Base-by-base conservation (phyloP, 768 basidiomycete species). In the Astraeus odoratus region DNA sequence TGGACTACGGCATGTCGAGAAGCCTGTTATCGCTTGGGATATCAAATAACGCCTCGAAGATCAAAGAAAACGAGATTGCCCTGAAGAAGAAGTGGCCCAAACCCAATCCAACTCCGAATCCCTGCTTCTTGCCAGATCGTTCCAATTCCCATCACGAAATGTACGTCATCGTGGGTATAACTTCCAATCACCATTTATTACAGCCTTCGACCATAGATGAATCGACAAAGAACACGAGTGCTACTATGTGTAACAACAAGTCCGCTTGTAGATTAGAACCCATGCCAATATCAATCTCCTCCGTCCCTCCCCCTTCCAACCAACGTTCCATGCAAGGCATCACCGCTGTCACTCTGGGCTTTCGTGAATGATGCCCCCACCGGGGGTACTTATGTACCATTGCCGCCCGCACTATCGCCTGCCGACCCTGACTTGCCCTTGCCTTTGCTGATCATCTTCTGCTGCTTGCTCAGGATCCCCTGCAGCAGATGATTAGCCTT, bases 401-500 rank as follows among this genome's bases (percentile, higher is more conserved):
- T 26, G 30, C 37, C 27, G 46, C 22, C 44, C 13, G 47, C 33
- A 47, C 42, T 40, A 41, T 20, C 46, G 44, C 47, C 39, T 49
- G 36, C 54, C 44, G 47, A 45, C 53, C 46, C 50, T 42, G 27
- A 43, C 44, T 43, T 48, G 31, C 46, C 53, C 48, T 44, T 51
- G 52, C 51, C 54, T 61, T 61, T 65, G 55, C 46, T 46, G 57
- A 58, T 52, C 24, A 24, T 25, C 57, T 63, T 63, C 58, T 59
- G 65, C 52, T 58, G 63, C 63, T 64, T 66, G 56, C 65, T 67
- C 69, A 68, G 64, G 52, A 79, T 73, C 51, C 78, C 75, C 62
- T 65, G 65, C 53, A 91, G 66, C 58, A 96, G 60, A 56, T 76
- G 69, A 65, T 76, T 72, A 49, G 86, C 89, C 72, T 94, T 96